Evolutionary conservation across 371 early-diverging fungal species (phyloP), one percentile per base, ranked within the genome.

Genomic region (Catenaria anguillulae): DNA sequence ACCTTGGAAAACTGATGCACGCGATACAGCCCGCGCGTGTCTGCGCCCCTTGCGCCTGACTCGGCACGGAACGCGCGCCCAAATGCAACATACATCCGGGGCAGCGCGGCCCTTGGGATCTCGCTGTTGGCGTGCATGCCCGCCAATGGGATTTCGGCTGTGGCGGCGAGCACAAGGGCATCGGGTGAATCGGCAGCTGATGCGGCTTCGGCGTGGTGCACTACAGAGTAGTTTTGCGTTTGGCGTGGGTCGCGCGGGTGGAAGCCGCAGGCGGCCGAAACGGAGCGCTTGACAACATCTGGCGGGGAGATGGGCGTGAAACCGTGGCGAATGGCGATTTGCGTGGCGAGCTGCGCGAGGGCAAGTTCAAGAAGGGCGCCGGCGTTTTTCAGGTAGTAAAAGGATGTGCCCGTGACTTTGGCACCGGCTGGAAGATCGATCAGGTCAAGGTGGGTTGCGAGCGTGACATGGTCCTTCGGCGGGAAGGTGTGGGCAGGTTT

Each of bases 1-100:
- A 95, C 90, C 62, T 95, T 95, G 52, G 84, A 86, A 68, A 95
- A 95, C 66, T 93, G 93, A 72, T 95, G 95, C 4, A 95, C 87
- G 4, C 94, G 77, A 71, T 94, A 95, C 19, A 94, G 67, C 0
- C 96, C 94, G 35, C 85, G 84, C 56, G 87, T 88, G 35, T 86
- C 86, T 21, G 81, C 75, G 0, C 92, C 92, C 26, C 86, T 70
- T 0, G 89, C 80, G 0, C 92, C 87, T 0, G 94, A 92, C 67
- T 95, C 93, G 2, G 92, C 89, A 31, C 93, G 78, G 70, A 91
- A 94, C 5, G 89, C 84, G 55, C 85, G 80, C 5, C 93, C 87
- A 50, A 89, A 76, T 0, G 88, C 94, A 2, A 87, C 93, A 61
- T 84, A 52, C 26, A 76, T 77, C 36, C 81, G 66, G 0, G 95